Evolutionary conservation across 139 green algal genomes (phyloP), one percentile per base, ranked within the genome.

Genomic region (Chlorella sp.): DNA sequence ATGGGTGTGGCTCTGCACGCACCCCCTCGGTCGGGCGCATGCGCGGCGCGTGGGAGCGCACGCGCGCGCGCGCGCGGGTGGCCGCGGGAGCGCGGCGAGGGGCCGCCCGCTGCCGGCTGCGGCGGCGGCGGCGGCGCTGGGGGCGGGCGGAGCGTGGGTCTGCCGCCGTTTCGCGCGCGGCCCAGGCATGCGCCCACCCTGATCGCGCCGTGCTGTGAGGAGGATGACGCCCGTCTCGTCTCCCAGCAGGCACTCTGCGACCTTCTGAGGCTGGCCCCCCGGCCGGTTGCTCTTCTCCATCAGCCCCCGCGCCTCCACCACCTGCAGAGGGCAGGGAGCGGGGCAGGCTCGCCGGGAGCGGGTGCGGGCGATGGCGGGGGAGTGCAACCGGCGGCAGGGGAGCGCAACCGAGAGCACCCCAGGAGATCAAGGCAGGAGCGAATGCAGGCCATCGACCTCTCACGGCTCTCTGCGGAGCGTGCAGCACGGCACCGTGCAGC

Each of bases 221-320:
- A 98, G 71, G 59, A 98, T 87, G 27, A 85, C 72, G 27, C 90
- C 94, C 0, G 89, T 95, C 19, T 89, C 77, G 75, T 98, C 94
- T 1, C 94, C 94, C 7, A 98, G 90, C 2, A 97, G 73, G 71
- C 90, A 95, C 69, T 98, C 94, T 12, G 90, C 86, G 3, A 98
- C 89, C 40, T 81, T 88, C 31, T 91, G 42, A 1, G 84, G 64
- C 42, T 82, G 85, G 7, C 69, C 74, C 2, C 79, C 66, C 38
- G 80, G 77, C 8, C 67, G 60, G 7, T 71, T 60, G 0, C 79
- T 68, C 56, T 88, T 82, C 38, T 93, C 79, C 17, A 94, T 43
- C 2, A 97, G 90, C 1, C 86, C 42, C 69, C 90, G 95, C 23
- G 79, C 69, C 27, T 92, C 83, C 1, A 97, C 38, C 19, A 96